Percentiles rank a stretch among this genome's conserved stretches.
These are phyloP conservation scores for Coniochaeta pulveracea DNA, from an alignment of 2,329 filamentous ascomycete species.

Conservation along the genomic window DNA sequence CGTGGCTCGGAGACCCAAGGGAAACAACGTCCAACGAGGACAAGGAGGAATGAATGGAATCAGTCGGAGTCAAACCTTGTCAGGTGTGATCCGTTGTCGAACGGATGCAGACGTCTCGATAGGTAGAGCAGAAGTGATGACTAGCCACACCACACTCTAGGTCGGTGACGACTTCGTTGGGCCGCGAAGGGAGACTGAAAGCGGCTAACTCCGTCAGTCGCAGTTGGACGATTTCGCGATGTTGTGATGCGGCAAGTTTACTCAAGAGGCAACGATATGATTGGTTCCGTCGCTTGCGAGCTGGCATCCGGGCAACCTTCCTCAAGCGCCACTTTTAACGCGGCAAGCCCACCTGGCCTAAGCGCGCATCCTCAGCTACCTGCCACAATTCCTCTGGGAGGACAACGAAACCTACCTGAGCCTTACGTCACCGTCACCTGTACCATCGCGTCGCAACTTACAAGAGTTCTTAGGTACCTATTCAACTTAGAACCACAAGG, in stretches of 20 bases:
- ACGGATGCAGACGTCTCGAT: too few species aligned
- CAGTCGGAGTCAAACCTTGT: too few species aligned
- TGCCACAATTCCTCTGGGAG: constrained; percentile 9
- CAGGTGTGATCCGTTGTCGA: too few species aligned
- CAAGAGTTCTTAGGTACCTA: too few species aligned
- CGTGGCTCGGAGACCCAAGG: too few species aligned
- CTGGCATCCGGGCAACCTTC: constrained; percentile 22
- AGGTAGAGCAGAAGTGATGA: too few species aligned
- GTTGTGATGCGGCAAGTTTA: constrained; percentile 25
- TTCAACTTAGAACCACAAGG: too few species aligned
- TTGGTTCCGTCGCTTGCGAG: constrained; percentile 19
- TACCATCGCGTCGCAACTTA: too few species aligned
- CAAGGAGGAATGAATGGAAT: too few species aligned
- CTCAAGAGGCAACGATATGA: constrained; percentile 16
- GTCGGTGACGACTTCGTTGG: constrained; percentile 1
- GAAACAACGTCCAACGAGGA: too few species aligned
- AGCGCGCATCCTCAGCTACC: not conserved
- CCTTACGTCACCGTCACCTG: too few species aligned
- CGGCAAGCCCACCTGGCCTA: not conserved
- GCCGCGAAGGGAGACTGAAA: not conserved
- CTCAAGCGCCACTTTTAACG: not conserved
- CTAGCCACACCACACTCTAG: too few species aligned
- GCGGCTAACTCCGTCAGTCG: constrained; percentile 7
- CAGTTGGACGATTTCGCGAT: constrained; percentile 22
- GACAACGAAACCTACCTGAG: constrained; percentile 7